Evolutionary conservation across 2,329 filamentous ascomycete genomes (phyloP).

Genomic region (Arthrinium phaeospermum): DNA sequence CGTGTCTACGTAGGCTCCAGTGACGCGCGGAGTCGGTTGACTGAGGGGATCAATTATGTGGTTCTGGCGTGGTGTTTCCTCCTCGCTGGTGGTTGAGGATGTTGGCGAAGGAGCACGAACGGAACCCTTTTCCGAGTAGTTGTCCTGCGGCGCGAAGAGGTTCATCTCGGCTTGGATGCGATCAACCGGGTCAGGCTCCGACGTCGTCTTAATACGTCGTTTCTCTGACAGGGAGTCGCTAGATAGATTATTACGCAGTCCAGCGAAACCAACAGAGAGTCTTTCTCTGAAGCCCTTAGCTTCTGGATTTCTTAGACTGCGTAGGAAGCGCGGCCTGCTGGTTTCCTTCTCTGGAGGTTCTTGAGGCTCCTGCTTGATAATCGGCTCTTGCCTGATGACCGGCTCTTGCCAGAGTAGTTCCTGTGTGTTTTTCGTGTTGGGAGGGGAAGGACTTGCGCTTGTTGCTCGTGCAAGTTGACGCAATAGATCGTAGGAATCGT

Average conservation of each 20-base stretch:
- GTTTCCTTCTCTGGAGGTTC: constrained; percentile 24
- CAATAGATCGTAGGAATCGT: constrained; percentile 55
- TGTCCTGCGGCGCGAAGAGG: constrained; percentile 60
- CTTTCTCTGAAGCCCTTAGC: constrained; percentile 38
- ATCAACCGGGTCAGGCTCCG: constrained; percentile 60
- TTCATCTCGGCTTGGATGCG: constrained; percentile 62
- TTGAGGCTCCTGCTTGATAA: background rate
- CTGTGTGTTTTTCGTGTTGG: constrained; percentile 26
- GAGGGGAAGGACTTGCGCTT: constrained; percentile 49
- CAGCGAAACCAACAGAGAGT: constrained; percentile 54
- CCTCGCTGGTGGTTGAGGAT: constrained; percentile 41
- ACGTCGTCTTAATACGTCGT: constrained; percentile 52
- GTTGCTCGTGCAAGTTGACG: constrained; percentile 55
- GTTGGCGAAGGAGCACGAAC: constrained; percentile 55
- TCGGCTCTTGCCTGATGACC: constrained; percentile 23
- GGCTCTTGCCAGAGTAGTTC: constrained; percentile 21
- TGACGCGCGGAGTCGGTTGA: constrained; percentile 59
- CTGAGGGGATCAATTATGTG: constrained; percentile 50
- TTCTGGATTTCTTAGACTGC: constrained; percentile 30
- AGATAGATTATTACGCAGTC: constrained; percentile 50
- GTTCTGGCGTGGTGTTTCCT: constrained; percentile 54
- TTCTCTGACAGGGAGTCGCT: constrained; percentile 55
- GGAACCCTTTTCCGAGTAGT: constrained; percentile 62
- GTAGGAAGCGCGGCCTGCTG: constrained; percentile 27
- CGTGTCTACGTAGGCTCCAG: constrained; percentile 63